Evolutionary conservation across 352 stramenopile species (phyloP), one percentile per base, ranked within the genome.

Genomic region (Pythium dissotocum): DNA sequence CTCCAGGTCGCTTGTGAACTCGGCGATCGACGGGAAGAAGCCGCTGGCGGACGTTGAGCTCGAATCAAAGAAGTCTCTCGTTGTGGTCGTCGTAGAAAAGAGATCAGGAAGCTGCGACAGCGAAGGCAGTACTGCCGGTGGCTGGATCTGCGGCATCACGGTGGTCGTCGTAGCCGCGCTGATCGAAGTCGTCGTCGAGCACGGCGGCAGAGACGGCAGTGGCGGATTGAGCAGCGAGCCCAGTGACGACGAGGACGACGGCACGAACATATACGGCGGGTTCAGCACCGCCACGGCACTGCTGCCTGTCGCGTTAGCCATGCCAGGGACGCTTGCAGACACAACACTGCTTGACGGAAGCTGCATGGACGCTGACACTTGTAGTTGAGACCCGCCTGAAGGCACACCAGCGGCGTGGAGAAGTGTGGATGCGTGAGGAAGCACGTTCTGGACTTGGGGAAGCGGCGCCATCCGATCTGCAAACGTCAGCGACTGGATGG

Each of bases 71-170:
- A 80, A 75, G 58, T 93, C 83, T 42, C 82, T 76, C 33, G 65
- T 85, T 1, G n/a, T 42, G 12, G 46, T 44, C 2, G 55, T 44
- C 2, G 63, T 65, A 14, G 79, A 87, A 12, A 91, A 71, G 40
- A 91, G 89, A n/a, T 90, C 81, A 0, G 82, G 84, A 4, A 91
- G 67, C 10, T 83, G 24, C 53, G 83, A 83, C 24, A 92, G 81
- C 2, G 82, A 82, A 21, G 80, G 84, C 16, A 87, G 61, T 14
- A 65, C 46, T 55, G 71, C 63, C 63, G 68, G 36, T 67, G 69
- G 4, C 12, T 10, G 28, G 65, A 65, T 12, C 44, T 14, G 30
- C 49, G n/a, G 9, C 63, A 62, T 42, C 61, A 44, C 8, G 58
- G 18, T 4, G 44, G 24, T 24, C 59, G 38, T 14, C 67, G 59